A percentile compares a stretch with the other conserved stretches of the same genome.
Evolutionary conservation across 2,329 filamentous ascomycete species (phyloP).

Genomic region (Talaromyces sp.): DNA sequence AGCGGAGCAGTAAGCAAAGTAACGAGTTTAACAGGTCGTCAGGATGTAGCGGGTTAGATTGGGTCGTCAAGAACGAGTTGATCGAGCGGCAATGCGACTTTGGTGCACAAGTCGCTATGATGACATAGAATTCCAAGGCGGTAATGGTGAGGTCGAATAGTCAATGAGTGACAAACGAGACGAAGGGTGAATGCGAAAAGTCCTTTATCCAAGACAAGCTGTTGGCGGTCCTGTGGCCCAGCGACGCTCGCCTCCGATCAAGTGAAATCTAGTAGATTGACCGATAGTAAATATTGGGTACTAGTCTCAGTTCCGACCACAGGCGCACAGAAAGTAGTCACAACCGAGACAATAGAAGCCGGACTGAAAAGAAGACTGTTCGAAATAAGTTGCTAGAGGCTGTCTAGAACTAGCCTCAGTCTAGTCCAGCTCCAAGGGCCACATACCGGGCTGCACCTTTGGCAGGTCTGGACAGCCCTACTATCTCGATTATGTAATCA

Average conservation of each 20-base stretch:
- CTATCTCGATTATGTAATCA: neutral
- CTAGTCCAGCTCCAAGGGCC: neutral
- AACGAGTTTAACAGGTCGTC: neutral
- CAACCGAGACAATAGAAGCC: neutral
- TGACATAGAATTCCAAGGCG: neutral
- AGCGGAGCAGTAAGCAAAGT: neutral
- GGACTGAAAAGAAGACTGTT: neutral
- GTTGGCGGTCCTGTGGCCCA: neutral
- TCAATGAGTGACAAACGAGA: neutral
- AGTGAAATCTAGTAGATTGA: neutral
- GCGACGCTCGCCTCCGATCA: neutral
- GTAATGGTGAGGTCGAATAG: neutral
- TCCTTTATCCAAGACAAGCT: neutral
- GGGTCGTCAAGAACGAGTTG: neutral
- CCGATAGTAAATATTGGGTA: neutral
- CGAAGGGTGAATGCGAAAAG: neutral
- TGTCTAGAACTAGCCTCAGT: neutral
- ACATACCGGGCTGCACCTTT: constrained; percentile 5
- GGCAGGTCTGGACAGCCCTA: neutral
- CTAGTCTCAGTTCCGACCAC: neutral
- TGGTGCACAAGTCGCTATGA: neutral
- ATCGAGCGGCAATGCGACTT: neutral
- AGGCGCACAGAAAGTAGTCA: neutral
- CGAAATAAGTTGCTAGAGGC: constrained; percentile 6
- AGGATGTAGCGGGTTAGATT: neutral